These are phyloP conservation scores for Sideroxylon spinosum DNA, from an alignment of 179 eudicot genomes.

Conservation along the genomic window DNA sequence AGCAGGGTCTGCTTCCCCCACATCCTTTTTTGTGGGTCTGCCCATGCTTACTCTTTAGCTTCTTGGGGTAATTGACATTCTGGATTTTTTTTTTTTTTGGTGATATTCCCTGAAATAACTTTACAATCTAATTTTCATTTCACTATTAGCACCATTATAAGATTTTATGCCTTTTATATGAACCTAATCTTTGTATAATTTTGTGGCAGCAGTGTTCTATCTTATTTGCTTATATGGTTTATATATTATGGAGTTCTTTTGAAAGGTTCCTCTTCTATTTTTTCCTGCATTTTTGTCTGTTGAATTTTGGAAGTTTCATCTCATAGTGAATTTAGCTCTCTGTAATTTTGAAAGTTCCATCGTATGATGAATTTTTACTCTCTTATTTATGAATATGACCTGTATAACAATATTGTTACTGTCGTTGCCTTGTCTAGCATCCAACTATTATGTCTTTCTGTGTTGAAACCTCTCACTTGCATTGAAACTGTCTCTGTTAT, in stretches of 20 bases:
- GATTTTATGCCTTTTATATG: slow-evolving; percentile 1
- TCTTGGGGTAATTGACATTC: no score
- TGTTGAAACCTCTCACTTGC: slow-evolving; percentile 2
- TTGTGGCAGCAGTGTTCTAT: neutral
- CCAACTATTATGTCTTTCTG: neutral
- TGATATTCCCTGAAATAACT: neutral
- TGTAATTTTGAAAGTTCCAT: neutral
- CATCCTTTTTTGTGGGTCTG: no score
- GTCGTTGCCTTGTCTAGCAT: neutral
- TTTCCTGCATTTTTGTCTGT: neutral
- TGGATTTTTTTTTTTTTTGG: no score
- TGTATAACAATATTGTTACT: neutral
- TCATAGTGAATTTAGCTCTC: neutral
- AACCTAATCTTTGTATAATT: neutral
- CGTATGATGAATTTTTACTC: neutral
- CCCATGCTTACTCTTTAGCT: no score
- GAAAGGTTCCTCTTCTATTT: neutral
- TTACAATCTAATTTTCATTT: neutral
- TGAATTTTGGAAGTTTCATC: neutral
- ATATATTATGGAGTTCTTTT: neutral
- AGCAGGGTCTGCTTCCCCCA: no score
- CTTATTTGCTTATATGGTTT: neutral
- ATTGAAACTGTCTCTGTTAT: neutral
- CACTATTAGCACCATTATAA: neutral
- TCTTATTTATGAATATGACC: neutral